Evolutionary conservation across 192 early-diverging fungal species (phyloP).

Genomic region (Coemansia sp.): DNA sequence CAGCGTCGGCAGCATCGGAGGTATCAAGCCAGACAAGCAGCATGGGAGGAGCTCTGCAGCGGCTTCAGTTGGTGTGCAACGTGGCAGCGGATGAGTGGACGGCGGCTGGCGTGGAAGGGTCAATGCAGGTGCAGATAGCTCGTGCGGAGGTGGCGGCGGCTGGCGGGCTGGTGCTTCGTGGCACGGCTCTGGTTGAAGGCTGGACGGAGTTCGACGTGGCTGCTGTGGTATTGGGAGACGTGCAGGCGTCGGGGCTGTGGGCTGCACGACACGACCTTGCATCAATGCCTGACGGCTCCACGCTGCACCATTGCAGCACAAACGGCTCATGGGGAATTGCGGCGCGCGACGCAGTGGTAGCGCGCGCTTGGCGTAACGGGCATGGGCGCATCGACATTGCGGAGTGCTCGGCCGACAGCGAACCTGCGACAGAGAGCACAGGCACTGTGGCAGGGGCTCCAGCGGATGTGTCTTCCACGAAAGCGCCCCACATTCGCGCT

Average conservation of each 20-base stretch:
- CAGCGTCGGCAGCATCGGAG: no score
- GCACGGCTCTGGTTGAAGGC: constrained; percentile 1
- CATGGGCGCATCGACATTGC: constrained; percentile 44
- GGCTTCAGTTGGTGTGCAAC: no score
- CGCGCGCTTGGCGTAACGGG: constrained; percentile 27
- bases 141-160: constrained; percentile 33
- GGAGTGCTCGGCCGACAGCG: constrained; percentile 28
- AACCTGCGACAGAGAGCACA: not conserved
- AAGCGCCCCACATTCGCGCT: constrained; percentile 11
- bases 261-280: constrained; percentile 5
- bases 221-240: not conserved
- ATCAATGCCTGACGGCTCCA: constrained; percentile 9
- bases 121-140: not conserved
- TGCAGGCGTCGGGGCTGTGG: constrained; percentile 29
- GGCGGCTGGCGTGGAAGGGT: constrained; percentile 8
- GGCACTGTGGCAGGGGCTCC: not conserved
- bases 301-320: constrained; percentile 9
- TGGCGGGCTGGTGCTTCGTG: constrained; percentile 49
- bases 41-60: no score
- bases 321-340: constrained; percentile 32
- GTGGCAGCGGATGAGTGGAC: not conserved
- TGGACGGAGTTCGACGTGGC: constrained; percentile 16
- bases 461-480: not conserved
- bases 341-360: constrained; percentile 34
- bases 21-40: no score